phyloP scores from a whole-genome alignment of 495 filamentous ascomycete genomes.

The Hypoxylon rickii region DNA sequence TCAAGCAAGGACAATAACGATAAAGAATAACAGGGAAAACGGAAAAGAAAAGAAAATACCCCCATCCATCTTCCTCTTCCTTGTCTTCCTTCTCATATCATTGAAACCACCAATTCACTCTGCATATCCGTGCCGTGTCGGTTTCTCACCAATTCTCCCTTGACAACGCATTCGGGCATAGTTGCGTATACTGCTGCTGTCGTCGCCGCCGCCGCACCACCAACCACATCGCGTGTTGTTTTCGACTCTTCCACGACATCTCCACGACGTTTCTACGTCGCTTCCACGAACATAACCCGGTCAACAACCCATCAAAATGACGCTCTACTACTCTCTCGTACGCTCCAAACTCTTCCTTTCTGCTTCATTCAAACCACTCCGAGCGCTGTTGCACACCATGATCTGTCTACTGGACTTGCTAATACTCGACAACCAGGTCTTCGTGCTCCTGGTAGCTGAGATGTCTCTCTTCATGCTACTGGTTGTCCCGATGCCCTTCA shows the following conservation, averaged over 20 bases:
- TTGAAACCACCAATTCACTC: background rate
- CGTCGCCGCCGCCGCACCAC: background rate
- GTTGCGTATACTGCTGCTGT: too few relatives aligned
- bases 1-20: too few relatives aligned
- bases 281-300: background rate
- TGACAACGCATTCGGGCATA: constrained; percentile 32
- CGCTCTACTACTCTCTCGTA: constrained; percentile 98
- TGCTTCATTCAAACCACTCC: constrained; percentile 14
- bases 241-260: constrained; percentile 31
- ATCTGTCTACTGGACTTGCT: constrained; percentile 26
- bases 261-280: too few relatives aligned
- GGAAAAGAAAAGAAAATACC: too few relatives aligned
- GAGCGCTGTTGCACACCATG: background rate
- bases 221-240: constrained; percentile 20
- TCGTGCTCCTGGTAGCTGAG: constrained; percentile 87
- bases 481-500: constrained; percentile 89
- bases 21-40: too few relatives aligned
- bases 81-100: background rate
- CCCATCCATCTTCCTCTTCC: background rate
- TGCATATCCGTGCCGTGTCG: constrained; percentile 10
- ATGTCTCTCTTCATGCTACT: constrained; percentile 92
- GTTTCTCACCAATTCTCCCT: constrained; percentile 19
- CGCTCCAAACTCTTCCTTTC: constrained; percentile 43
- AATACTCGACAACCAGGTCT: constrained; percentile 69
- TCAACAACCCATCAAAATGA: constrained; percentile 67